Conservation (phyloP, 257 asterid species). For the Phtheirospermum japonicum region DNA sequence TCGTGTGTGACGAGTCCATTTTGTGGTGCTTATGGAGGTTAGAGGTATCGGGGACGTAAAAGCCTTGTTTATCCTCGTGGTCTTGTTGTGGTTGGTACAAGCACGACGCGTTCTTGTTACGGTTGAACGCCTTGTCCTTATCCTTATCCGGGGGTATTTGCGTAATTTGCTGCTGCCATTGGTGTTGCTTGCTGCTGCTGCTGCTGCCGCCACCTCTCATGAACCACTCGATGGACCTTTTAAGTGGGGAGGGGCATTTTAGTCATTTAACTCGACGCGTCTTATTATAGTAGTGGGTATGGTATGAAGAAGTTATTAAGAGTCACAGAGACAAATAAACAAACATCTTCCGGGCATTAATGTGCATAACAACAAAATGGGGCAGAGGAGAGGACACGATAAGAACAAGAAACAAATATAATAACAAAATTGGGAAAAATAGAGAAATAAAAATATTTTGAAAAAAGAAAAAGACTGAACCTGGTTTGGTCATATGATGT, state of each 20-base stretch:
- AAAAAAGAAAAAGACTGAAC: conserved; percentile 21
- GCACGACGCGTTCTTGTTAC: conserved; percentile 9
- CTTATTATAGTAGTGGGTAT: too few species aligned
- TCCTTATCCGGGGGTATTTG: not conserved
- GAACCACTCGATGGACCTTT: conserved; percentile 52
- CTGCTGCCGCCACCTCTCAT: conserved; percentile 38
- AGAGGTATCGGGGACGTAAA: conserved; percentile 22
- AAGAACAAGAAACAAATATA: conserved; percentile 34
- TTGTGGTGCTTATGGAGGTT: conserved; percentile 9
- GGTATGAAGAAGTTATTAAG: not conserved
- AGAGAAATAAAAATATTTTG: not conserved
- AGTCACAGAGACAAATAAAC: conserved; percentile 11
- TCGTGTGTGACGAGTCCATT: conserved; percentile 23
- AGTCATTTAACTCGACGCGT: not conserved
- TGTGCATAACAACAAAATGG: conserved; percentile 34
- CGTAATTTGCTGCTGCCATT: conserved; percentile 32
- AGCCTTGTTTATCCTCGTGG: conserved; percentile 18
- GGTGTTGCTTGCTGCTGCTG: conserved; percentile 31
- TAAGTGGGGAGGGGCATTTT: not conserved
- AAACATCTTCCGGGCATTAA: conserved; percentile 22
- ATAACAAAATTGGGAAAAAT: too few species aligned
- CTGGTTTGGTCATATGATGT: conserved; percentile 44
- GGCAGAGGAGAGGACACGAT: conserved; percentile 33
- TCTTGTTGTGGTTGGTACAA: conserved; percentile 25
- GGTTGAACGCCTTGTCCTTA: not conserved